phyloP scores from a whole-genome alignment of 345 rosid genomes.

The Salix dunnii region DNA sequence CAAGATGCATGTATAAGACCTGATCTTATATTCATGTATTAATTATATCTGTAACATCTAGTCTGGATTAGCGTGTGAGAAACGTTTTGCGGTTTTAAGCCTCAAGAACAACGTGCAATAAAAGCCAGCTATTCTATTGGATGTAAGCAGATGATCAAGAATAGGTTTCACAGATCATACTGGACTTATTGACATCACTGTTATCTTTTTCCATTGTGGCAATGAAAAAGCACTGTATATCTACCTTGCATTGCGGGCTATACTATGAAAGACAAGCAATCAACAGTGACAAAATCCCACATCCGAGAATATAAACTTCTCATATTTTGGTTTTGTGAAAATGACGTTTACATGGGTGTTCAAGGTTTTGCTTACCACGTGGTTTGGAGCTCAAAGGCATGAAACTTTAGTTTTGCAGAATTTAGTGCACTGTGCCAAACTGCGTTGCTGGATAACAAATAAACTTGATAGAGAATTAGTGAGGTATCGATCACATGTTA shows the following conservation, averaged over 20 bases:
- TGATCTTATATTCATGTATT: no score
- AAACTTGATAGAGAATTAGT: constrained; percentile 9
- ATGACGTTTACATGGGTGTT: not conserved
- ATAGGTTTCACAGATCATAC: not conserved
- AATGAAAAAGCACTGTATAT: not conserved
- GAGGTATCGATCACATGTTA: constrained; percentile 26
- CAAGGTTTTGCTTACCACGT: constrained; percentile 9
- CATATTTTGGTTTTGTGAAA: not conserved
- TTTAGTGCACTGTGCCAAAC: constrained; percentile 18
- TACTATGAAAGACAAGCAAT: not conserved
- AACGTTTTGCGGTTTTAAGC: constrained; percentile 5
- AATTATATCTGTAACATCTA: not conserved
- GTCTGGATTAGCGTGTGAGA: constrained; percentile 5
- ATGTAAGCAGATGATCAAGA: not conserved
- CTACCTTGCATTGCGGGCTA: no score
- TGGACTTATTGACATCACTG: not conserved
- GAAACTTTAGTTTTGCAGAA: constrained; percentile 10
- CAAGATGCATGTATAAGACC: not conserved
- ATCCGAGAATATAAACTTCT: not conserved
- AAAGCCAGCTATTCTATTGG: not conserved
- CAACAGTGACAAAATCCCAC: not conserved
- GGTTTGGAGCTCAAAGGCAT: not conserved
- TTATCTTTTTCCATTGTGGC: not conserved
- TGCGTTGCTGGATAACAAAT: constrained; percentile 7
- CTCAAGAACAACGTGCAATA: constrained; percentile 5